These are phyloP conservation scores for Coemansia reversa DNA, from an alignment of 192 early-diverging fungal genomes.

Conservation along the genomic window DNA sequence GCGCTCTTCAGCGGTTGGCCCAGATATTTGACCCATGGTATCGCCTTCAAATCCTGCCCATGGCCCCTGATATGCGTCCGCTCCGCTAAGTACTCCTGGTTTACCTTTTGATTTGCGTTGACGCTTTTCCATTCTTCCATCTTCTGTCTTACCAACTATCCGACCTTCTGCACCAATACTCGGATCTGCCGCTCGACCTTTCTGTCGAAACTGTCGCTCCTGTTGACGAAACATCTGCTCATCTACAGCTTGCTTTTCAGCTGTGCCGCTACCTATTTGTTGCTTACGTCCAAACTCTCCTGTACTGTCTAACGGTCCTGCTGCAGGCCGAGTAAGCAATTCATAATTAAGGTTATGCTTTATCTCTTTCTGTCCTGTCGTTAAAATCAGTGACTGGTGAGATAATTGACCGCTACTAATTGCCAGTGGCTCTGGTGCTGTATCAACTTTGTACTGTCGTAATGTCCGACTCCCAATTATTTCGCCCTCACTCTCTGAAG, in stretches of 20 bases:
- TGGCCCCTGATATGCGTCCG: slow-evolving; percentile 80
- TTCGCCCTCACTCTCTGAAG: slow-evolving; percentile 35
- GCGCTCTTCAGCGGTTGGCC: slow-evolving; percentile 56
- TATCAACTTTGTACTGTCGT: slow-evolving; percentile 38
- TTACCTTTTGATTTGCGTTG: slow-evolving; percentile 79
- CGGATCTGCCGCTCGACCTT: slow-evolving; percentile 83
- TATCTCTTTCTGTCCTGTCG: slow-evolving; percentile 24
- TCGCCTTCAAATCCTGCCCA: slow-evolving; percentile 95
- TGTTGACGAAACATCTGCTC: slow-evolving; percentile 69
- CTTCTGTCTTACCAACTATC: slow-evolving; percentile 54
- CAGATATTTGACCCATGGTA: slow-evolving; percentile 58
- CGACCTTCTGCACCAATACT: slow-evolving; percentile 56
- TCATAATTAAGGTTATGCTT: slow-evolving; percentile 25
- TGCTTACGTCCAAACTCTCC: slow-evolving; percentile 17
- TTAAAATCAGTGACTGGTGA: neutral
- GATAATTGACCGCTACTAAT: neutral
- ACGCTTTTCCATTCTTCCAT: slow-evolving; percentile 39
- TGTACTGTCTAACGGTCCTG: slow-evolving; percentile 23
- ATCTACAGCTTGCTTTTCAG: slow-evolving; percentile 35
- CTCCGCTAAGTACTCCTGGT: slow-evolving; percentile 68
- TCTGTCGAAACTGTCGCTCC: slow-evolving; percentile 79
- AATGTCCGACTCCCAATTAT: slow-evolving; percentile 5
- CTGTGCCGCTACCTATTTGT: slow-evolving; percentile 15
- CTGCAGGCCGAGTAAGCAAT: slow-evolving; percentile 33
- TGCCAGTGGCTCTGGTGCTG: slow-evolving; percentile 26